These are phyloP conservation scores for Zhuliangozyma blackwelliae DNA, from an alignment of 1,139 yeast species.

Conservation along the genomic window DNA sequence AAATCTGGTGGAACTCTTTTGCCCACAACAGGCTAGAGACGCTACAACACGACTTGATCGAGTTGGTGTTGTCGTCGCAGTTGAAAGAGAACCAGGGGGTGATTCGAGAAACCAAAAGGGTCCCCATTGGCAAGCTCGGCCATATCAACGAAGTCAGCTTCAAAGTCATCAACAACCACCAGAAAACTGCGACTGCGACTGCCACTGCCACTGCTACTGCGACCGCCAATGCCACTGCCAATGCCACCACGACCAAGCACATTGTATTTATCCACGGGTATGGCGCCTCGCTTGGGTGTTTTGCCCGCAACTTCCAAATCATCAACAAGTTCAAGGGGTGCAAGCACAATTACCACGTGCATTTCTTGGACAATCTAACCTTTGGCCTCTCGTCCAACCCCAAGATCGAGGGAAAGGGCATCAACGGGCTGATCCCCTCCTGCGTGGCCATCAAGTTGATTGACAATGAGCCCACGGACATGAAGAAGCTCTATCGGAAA, in stretches of 20 bases:
- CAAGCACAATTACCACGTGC: conserved; percentile 46
- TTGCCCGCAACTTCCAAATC: conserved; percentile 67
- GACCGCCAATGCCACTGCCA: too few relatives aligned
- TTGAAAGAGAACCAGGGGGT: conserved; percentile 20
- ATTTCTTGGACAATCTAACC: conserved; percentile 79
- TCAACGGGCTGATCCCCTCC: conserved; percentile 19
- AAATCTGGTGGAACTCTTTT: conserved; percentile 31
- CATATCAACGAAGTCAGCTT: conserved; percentile 35
- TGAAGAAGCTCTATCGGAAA: conserved; percentile 31
- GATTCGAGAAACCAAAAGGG: conserved; percentile 15
- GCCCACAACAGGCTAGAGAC: conserved; percentile 20
- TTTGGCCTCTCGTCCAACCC: conserved; percentile 80
- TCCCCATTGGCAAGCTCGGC: conserved; percentile 23
- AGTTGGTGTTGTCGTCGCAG: conserved; percentile 29
- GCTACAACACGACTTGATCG: conserved; percentile 34
- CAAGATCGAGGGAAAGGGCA: conserved; percentile 18
- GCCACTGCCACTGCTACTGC: too few relatives aligned
- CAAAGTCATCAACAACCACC: conserved; percentile 23
- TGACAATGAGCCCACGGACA: conserved; percentile 28
- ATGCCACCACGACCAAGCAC: conserved; percentile 25
- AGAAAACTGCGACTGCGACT: too few relatives aligned
- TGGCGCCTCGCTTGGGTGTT: conserved; percentile 86
- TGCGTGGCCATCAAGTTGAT: conserved; percentile 27
- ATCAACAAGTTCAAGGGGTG: conserved; percentile 35
- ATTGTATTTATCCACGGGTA: conserved; percentile 84